Conservation (phyloP, 139 green algal genomes). For the Tetradesmus obliquus region DNA sequence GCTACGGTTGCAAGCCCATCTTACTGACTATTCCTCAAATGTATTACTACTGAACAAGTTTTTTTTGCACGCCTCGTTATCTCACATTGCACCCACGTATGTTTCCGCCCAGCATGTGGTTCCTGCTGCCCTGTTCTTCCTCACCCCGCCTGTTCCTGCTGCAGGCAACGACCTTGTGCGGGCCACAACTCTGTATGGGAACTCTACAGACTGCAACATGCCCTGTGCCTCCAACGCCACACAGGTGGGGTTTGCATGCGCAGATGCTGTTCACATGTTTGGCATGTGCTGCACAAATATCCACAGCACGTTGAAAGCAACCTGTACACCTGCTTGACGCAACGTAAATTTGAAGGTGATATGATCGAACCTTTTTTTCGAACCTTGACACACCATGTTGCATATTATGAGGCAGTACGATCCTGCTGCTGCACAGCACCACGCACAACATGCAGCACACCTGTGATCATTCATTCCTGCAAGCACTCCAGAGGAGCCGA, state of each 20-base stretch:
- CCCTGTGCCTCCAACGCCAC: neutral
- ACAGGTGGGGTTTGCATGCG: neutral
- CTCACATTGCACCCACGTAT: no score
- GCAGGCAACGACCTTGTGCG: neutral
- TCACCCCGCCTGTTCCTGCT: neutral
- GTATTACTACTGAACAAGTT: no score
- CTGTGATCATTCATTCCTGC: neutral
- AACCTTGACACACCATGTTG: no score
- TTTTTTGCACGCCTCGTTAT: no score
- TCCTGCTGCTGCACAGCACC: neutral
- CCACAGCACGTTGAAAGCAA: neutral
- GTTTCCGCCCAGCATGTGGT: neutral
- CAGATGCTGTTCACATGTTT: neutral
- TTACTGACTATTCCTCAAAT: no score
- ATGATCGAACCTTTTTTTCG: no score
- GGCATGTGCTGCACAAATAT: neutral
- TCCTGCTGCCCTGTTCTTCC: neutral
- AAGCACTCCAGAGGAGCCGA: neutral
- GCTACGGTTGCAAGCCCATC: no score
- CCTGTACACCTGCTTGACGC: no score
- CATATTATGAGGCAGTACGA: neutral
- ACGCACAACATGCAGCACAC: neutral
- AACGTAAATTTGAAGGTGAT: no score
- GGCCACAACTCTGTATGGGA: neutral
- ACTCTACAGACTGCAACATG: neutral